Evolutionary conservation across 2,329 filamentous ascomycete species (phyloP), one percentile per base, ranked within the genome.

Genomic region (Hymenoscyphus occultus): DNA sequence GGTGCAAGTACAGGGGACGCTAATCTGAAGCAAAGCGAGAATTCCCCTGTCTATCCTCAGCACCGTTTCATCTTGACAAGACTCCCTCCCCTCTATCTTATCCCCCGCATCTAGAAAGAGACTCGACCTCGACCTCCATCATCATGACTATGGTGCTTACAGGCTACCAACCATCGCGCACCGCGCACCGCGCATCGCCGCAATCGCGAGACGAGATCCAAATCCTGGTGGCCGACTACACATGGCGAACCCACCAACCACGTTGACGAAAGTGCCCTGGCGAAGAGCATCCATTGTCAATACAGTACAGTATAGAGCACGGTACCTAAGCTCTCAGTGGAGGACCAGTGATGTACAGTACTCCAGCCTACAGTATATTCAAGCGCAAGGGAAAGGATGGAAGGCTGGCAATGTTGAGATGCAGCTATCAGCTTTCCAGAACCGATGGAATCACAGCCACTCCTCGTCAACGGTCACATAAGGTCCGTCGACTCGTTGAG

Each of bases 1-100:
- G 3, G 28, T 28, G 28, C 28, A 3, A 28, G 28, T 28, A 28
- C 48, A 35, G 32, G 45, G 22, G 45, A 48, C 56, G 32, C 10
- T 40, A 57, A 58, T 66, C 65, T 69, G 69, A 71, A 62, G 68
- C 69, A 68, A 68, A 64, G 65, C 69, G 68, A 71, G 66, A 59
- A 64, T 56, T 65, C 56, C 69, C 48, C 51, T 56, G 32, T 35
- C 19, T 28, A 51, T 32, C 35, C 70, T 70, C 70, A 72, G 69
- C 63, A 42, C 57, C 59, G 71, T 72, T 72, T 72, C 71, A 72
- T 32, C 19, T 71, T 58, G 59, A 67, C 61, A 56, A 32, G 42
- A 40, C 31, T 63, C 48, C 28, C 22, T 22, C 22, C 48, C 48
- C 31, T 63, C 48, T 35, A 7, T 57, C 61, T 48, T 48, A 56